Conservation (phyloP, 768 basidiomycete species). For the Termitomyces sp. region DNA sequence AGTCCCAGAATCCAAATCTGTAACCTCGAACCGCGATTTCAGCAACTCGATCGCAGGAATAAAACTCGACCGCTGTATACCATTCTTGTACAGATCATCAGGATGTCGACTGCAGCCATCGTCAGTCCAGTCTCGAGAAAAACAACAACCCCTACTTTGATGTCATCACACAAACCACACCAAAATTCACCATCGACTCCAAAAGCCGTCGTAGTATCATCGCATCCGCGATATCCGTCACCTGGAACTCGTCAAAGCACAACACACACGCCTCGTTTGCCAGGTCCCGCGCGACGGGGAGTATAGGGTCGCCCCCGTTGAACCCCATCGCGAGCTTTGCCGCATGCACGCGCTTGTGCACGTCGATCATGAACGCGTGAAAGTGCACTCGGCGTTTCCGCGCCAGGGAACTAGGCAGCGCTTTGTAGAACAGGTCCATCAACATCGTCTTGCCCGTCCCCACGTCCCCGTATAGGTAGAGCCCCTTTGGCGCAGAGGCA, state of each 20-base stretch:
- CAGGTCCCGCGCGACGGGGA: constrained; percentile 81
- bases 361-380: constrained; percentile 99
- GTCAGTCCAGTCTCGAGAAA: neutral
- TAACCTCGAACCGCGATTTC: constrained; percentile 80
- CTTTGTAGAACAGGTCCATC: constrained; percentile 95
- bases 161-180: constrained; percentile 93
- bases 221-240: constrained; percentile 95
- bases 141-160: constrained; percentile 74
- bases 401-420: constrained; percentile 60
- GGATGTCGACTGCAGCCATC: constrained; percentile 78
- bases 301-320: constrained; percentile 74
- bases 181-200: constrained; percentile 79
- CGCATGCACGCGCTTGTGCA: constrained; percentile 87
- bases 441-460: constrained; percentile 99
- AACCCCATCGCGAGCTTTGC: constrained; percentile 69
- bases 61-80: constrained; percentile 94
- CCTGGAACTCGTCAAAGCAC: constrained; percentile 99
- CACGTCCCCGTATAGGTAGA: constrained; percentile 95
- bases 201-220: constrained; percentile 94
- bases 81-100: constrained; percentile 96
- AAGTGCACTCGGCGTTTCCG: constrained; percentile 92
- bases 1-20: constrained; percentile 93
- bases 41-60: constrained; percentile 92
- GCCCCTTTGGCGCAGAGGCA: constrained; percentile 66
- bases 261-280: constrained; percentile 80